Evolutionary conservation across 306 rosid species (phyloP).

Genomic region (Purshia tridentata): DNA sequence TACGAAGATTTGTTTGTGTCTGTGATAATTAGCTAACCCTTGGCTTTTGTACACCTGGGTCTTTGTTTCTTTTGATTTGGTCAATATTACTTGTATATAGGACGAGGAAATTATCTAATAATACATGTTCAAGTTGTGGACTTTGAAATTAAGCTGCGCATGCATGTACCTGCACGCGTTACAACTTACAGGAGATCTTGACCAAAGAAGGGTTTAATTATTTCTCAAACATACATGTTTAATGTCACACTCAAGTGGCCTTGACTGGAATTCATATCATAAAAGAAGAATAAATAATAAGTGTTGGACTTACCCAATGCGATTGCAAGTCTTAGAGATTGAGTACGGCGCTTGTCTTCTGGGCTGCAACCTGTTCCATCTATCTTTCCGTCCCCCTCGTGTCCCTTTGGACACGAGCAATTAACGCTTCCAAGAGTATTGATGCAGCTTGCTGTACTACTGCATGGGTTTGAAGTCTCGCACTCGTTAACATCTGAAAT

Average conservation of each 20-base stretch:
- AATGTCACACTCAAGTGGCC: background rate
- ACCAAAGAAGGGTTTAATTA: no score
- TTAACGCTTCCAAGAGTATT: slow-evolving; percentile 3
- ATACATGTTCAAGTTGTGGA: no score
- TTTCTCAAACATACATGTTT: no score
- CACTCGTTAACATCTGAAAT: slow-evolving; percentile 30
- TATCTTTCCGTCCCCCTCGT: slow-evolving; percentile 10
- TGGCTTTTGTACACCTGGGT: no score
- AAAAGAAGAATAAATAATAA: background rate
- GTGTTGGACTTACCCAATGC: slow-evolving; percentile 9
- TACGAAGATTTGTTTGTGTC: no score
- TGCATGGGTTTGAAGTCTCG: slow-evolving; percentile 3
- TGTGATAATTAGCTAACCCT: no score
- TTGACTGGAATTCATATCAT: background rate
- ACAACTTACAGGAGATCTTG: no score
- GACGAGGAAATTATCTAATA: no score
- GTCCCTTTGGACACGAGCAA: slow-evolving; percentile 10
- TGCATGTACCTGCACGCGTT: no score
- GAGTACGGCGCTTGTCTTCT: background rate
- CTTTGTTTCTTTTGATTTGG: no score
- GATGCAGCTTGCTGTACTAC: background rate
- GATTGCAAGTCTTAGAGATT: background rate
- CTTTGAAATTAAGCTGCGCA: no score
- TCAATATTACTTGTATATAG: no score
- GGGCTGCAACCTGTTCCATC: slow-evolving; percentile 3